These are phyloP conservation scores for Suaeda aralocaspica DNA, from an alignment of 148 eudicot genomes.

Conservation along the genomic window DNA sequence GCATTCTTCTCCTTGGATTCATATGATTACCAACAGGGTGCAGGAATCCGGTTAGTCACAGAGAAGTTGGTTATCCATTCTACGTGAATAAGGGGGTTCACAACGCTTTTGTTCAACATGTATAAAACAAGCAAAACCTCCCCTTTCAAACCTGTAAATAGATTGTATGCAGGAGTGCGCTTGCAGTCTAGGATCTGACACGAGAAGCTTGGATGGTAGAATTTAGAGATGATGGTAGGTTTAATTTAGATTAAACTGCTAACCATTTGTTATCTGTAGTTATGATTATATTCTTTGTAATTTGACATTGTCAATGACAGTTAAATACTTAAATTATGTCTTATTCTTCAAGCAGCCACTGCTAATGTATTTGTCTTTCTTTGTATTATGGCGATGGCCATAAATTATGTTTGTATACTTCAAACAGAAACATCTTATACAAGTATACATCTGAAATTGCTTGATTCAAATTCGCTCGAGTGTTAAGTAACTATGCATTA, in stretches of 20 bases:
- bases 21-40: conserved; percentile 72
- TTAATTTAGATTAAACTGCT: background rate
- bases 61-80: conserved; percentile 60
- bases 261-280: background rate
- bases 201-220: background rate
- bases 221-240: conserved; percentile 3
- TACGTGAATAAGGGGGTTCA: conserved; percentile 24
- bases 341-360: background rate
- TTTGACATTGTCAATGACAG: background rate
- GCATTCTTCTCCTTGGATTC: conserved; percentile 67
- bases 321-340: background rate
- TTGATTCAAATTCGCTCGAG: too few relatives aligned
- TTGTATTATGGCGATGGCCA: background rate
- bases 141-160: conserved; percentile 17
- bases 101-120: background rate
- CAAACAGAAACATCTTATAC: too few relatives aligned
- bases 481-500: too few relatives aligned
- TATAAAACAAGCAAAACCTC: background rate
- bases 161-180: conserved; percentile 3
- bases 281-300: conserved; percentile 4
- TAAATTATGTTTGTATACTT: too few relatives aligned
- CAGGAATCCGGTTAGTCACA: conserved; percentile 82
- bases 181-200: conserved; percentile 5
- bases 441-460: too few relatives aligned
- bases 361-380: background rate